Conservation (phyloP, 148 eudicot species). For the Bassia scoparia region DNA sequence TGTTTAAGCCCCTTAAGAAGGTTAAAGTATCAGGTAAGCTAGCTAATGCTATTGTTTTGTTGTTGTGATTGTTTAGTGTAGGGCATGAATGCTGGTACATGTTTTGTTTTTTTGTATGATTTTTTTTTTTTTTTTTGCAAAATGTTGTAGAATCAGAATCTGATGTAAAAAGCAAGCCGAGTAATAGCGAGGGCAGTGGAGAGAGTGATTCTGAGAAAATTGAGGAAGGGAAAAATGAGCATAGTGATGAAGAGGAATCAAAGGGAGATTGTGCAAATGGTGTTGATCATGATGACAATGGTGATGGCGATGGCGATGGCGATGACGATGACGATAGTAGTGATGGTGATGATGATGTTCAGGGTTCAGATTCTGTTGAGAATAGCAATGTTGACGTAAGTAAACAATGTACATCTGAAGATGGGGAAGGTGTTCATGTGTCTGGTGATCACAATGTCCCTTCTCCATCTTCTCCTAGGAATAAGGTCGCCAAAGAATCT, state of each 20-base stretch:
- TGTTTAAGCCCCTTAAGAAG: conserved; percentile 28
- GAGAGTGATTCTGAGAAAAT: conserved; percentile 12
- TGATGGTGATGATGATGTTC: background rate
- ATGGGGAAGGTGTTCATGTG: conserved; percentile 17
- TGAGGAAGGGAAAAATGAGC: conserved; percentile 18
- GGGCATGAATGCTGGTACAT: too few relatives aligned
- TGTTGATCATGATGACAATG: background rate
- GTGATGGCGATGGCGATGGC: background rate
- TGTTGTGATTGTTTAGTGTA: background rate
- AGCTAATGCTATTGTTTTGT: background rate
- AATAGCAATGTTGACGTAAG: background rate
- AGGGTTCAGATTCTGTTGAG: conserved; percentile 4
- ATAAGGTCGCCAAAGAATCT: conserved; percentile 8
- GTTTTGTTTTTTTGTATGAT: background rate
- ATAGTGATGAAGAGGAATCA: conserved; percentile 22
- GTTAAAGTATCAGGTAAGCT: conserved; percentile 24
- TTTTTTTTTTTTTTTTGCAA: background rate
- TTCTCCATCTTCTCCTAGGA: conserved; percentile 15
- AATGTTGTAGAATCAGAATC: conserved; percentile 28
- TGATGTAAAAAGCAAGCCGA: conserved; percentile 1
- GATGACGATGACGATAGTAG: background rate
- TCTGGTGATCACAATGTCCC: conserved; percentile 9
- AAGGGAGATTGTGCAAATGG: conserved; percentile 19
- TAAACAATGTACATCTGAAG: conserved; percentile 19
- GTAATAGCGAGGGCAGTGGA: conserved; percentile 14